phyloP scores from a whole-genome alignment of 495 filamentous ascomycete genomes.

The Xylaria sp. region DNA sequence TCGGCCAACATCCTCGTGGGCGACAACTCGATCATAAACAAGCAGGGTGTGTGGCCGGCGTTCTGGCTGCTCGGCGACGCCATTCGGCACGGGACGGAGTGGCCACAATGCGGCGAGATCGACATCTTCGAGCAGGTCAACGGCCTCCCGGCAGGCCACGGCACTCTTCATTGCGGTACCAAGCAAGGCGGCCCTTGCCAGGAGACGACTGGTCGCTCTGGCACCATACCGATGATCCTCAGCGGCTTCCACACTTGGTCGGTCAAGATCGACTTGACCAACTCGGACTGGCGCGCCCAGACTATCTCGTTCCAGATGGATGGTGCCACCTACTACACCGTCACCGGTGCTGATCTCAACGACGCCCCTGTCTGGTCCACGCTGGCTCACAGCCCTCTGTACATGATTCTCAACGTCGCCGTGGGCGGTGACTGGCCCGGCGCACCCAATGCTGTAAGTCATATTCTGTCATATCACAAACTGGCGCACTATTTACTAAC shows the following conservation, averaged over 20 bases:
- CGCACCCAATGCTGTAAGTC: conserved; percentile 43
- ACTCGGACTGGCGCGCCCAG: conserved; percentile 50
- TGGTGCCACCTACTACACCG: conserved; percentile 46
- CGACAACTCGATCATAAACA: conserved; percentile 34
- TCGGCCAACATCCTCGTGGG: conserved; percentile 54
- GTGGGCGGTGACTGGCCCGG: conserved; percentile 57
- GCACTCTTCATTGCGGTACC: conserved; percentile 57
- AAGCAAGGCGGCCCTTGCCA: conserved; percentile 52
- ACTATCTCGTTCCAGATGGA: conserved; percentile 55
- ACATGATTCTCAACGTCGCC: conserved; percentile 57
- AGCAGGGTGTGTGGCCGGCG: conserved; percentile 61
- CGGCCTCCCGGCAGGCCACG: conserved; percentile 51
- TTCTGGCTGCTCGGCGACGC: conserved; percentile 59
- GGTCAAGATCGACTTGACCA: conserved; percentile 53
- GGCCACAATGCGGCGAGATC: conserved; percentile 61
- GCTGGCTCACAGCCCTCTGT: conserved; percentile 54
- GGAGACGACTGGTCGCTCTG: conserved; percentile 49
- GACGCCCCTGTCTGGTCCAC: conserved; percentile 53
- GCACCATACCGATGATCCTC: conserved; percentile 41
- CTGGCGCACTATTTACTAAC: conserved; percentile 13
- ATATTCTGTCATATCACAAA: background rate
- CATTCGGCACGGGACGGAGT: conserved; percentile 46
- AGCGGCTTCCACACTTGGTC: conserved; percentile 56
- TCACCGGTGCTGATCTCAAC: conserved; percentile 49
- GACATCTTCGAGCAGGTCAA: conserved; percentile 60